Evolutionary conservation across 2,329 filamentous ascomycete genomes (phyloP), one percentile per base, ranked within the genome.

Genomic region (Verticillium klebahnii): DNA sequence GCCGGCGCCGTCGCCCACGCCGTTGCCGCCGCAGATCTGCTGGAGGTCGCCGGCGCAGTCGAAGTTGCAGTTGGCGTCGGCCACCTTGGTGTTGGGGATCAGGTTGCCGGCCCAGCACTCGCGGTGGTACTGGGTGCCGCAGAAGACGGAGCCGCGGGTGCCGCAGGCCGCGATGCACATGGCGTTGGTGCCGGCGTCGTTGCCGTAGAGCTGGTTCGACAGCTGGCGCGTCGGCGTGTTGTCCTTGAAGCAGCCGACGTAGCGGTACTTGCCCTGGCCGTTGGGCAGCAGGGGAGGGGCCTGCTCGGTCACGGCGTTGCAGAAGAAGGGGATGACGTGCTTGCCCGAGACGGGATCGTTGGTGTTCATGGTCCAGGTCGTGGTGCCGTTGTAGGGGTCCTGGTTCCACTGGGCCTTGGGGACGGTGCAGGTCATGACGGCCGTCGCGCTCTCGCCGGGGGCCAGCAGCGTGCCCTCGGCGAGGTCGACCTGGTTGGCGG

Each of bases 371-470:
- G 80, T 84, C 84, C 84, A 86, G 3, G 72, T 68, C 0, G 82
- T 80, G 0, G 70, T 74, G 3, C 80, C 80, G 8, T 72, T 74
- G 63, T 81, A 84, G 0, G 79, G 69, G n/a, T 82, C 75, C 1
- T 77, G 70, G 64, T 87, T 86, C 75, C 83, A 83, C 65, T 86
- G 84, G 1, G 76, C 75, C 68, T 85, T 84, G 17, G 83, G 83
- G 0, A 80, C 81, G 1, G 81, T 77, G 67, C 85, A 87, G 62
- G 79, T 83, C 6, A 87, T 70, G 0, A 74, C 77, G 2, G 84
- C 84, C 1, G 79, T 82, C 1, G 76, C 77, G 58, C 75, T 84
- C 65, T 83, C 69, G 1, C 82, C 82, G 0, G 82, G 77, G 0
- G 72, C 70, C 1, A 87, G 71, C 1, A 74, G 72, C 0, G 80